phyloP scores from a whole-genome alignment of 176 grass and related monocot species.

The Saccharum spontaneum region DNA sequence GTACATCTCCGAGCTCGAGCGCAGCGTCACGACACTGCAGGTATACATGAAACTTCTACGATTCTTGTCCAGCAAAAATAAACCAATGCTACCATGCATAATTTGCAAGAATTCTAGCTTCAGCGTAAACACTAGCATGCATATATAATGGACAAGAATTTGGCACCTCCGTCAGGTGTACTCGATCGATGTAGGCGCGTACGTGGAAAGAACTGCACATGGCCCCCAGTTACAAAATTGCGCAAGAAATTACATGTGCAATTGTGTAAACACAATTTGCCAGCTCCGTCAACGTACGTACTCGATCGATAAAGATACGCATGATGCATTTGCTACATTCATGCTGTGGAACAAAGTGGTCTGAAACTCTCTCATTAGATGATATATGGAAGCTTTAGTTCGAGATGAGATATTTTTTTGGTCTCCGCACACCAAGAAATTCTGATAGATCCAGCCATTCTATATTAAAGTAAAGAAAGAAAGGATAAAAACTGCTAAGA shows the following conservation, averaged over 20 bases:
- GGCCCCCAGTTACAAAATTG: neutral
- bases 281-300: neutral
- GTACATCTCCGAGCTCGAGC: constrained; percentile 98
- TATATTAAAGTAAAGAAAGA: neutral
- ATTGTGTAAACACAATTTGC: neutral
- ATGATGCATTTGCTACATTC: neutral
- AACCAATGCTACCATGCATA: neutral
- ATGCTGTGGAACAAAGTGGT: neutral
- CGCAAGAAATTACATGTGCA: neutral
- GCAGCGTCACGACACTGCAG: constrained; percentile 92
- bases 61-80: neutral
- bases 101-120: neutral
- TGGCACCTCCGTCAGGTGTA: neutral
- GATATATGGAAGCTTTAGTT: neutral
- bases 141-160: neutral
- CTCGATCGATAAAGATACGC: neutral
- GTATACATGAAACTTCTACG: constrained; percentile 22
- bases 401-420: neutral
- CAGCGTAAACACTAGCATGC: neutral
- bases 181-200: neutral
- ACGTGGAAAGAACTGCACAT: neutral
- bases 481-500: neutral
- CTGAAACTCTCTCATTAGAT: neutral
- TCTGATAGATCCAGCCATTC: neutral
- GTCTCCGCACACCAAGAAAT: neutral